These are phyloP conservation scores for Lotmaria passim DNA, from an alignment of 208 protist species.

Conservation along the genomic window DNA sequence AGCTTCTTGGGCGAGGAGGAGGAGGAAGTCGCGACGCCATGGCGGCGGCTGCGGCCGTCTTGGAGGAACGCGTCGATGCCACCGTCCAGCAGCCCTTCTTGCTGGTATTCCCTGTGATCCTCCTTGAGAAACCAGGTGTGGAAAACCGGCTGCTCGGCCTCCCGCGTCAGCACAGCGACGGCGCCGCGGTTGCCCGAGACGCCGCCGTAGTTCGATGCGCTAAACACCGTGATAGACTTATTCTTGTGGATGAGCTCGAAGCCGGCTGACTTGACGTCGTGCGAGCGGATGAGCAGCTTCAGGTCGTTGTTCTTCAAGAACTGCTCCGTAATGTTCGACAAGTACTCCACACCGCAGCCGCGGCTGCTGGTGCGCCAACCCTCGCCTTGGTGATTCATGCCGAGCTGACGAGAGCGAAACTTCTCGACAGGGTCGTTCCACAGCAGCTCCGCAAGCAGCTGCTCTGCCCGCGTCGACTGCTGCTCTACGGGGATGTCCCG, in stretches of 20 bases:
- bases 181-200: slow-evolving; percentile 96
- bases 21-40: too few species aligned
- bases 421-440: slow-evolving; percentile 98
- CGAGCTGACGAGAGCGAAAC: slow-evolving; percentile 79
- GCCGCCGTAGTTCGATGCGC: slow-evolving; percentile 86
- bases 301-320: slow-evolving; percentile 98
- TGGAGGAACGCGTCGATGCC: slow-evolving; percentile 14
- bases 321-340: slow-evolving; percentile 92
- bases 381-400: slow-evolving; percentile 69
- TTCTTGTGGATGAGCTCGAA: slow-evolving; percentile 77
- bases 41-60: slow-evolving; percentile 10
- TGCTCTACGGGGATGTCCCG: slow-evolving; percentile 97
- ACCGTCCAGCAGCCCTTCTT: slow-evolving; percentile 15
- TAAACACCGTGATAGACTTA: slow-evolving; percentile 83
- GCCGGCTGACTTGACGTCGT: slow-evolving; percentile 93
- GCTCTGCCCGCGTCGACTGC: slow-evolving; percentile 93
- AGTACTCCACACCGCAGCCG: slow-evolving; percentile 98
- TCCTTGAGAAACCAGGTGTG: slow-evolving; percentile 84
- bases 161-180: slow-evolving; percentile 80
- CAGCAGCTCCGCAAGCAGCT: slow-evolving; percentile 97
- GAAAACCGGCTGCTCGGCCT: slow-evolving; percentile 63
- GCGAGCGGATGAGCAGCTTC: slow-evolving; percentile 93
- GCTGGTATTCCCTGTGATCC: slow-evolving; percentile 32
- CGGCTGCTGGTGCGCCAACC: slow-evolving; percentile 98
- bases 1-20: background rate